Percentiles rank a stretch among this genome's conserved stretches.
phyloP scores from a whole-genome alignment of 2,329 filamentous ascomycete genomes.

The Pyricularia sp. region DNA sequence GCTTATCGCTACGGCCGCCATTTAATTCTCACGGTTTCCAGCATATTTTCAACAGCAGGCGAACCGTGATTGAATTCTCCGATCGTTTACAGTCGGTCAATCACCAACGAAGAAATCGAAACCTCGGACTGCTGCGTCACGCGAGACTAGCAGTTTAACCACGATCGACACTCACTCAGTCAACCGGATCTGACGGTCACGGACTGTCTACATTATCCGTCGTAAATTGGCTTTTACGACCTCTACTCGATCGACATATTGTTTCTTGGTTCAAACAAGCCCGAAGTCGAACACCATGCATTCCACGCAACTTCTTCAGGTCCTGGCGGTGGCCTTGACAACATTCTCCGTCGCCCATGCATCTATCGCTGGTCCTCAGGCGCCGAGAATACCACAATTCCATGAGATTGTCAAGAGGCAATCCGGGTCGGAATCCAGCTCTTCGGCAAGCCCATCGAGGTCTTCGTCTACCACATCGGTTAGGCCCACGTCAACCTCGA shows the following conservation, averaged over 20 bases:
- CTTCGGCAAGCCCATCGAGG: conserved; percentile 4
- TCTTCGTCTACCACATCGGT: conserved; percentile 7
- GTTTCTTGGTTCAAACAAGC: neutral
- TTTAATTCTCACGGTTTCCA: neutral
- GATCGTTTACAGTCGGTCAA: neutral
- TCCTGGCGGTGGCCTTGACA: conserved; percentile 31
- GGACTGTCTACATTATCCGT: neutral
- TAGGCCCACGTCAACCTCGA: conserved; percentile 7
- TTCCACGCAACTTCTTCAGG: conserved; percentile 1
- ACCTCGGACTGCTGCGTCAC: neutral
- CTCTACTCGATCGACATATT: neutral
- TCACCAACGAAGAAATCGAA: neutral
- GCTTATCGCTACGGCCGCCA: neutral
- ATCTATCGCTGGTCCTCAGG: conserved; percentile 17
- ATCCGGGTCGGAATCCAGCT: conserved; percentile 5
- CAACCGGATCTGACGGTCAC: neutral
- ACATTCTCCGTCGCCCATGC: conserved; percentile 32
- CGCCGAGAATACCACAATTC: conserved; percentile 5
- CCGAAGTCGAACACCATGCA: neutral
- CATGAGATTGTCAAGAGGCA: conserved; percentile 7
- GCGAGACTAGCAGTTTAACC: neutral
- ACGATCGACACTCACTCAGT: neutral
- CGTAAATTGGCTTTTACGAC: neutral
- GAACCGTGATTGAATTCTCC: neutral
- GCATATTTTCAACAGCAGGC: neutral